Evolutionary conservation across 2,329 filamentous ascomycete species (phyloP).

Genomic region (Fusarium aywerte): DNA sequence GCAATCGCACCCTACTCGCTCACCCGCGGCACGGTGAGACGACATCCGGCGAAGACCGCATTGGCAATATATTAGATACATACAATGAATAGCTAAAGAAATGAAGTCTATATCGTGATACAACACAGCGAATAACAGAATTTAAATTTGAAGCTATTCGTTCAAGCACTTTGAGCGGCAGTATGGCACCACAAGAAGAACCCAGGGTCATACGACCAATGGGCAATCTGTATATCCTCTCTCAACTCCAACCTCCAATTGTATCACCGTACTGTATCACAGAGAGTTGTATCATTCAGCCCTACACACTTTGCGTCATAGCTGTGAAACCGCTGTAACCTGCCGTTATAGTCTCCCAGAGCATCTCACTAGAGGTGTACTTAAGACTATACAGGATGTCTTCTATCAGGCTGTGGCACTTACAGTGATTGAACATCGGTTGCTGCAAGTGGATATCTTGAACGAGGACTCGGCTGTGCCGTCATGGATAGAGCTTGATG

Average conservation of each 20-base stretch:
- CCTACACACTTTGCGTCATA: constrained; percentile 32
- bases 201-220: constrained; percentile 32
- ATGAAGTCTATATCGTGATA: not conserved
- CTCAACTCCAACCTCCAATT: constrained; percentile 2
- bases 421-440: constrained; percentile 32
- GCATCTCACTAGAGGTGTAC: not conserved
- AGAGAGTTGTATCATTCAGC: constrained; percentile 36
- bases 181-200: constrained; percentile 19
- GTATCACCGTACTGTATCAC: not conserved
- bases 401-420: constrained; percentile 33
- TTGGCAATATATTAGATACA: constrained; percentile 17
- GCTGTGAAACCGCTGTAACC: constrained; percentile 27
- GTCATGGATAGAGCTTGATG: constrained; percentile 30
- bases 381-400: constrained; percentile 5
- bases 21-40: constrained; percentile 19
- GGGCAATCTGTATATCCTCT: constrained; percentile 31
- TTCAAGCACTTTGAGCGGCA: not conserved
- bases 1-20: constrained; percentile 12
- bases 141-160: not conserved
- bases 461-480: constrained; percentile 35
- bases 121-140: not conserved
- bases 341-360: constrained; percentile 32
- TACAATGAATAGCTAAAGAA: not conserved
- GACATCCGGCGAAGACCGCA: constrained; percentile 28
- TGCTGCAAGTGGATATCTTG: constrained; percentile 37